Conservation (phyloP, 495 filamentous ascomycete genomes). For the Talaromyces thailandensis region DNA sequence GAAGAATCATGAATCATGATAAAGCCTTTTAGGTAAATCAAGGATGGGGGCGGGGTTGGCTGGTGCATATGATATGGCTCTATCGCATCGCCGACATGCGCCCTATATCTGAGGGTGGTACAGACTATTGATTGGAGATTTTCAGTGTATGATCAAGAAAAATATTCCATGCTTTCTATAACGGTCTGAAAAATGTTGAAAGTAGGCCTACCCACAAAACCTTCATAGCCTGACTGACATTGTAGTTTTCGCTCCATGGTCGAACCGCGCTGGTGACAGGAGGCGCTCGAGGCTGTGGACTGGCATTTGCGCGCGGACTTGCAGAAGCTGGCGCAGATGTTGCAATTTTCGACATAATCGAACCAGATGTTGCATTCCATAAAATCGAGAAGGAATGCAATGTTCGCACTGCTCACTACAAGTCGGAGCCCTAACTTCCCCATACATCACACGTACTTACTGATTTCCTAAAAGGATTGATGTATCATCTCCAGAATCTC, state of each 20-base stretch:
- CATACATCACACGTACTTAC: constrained; percentile 43
- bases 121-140: background rate
- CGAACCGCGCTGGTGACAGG: constrained; percentile 77
- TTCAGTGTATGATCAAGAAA: background rate
- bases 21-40: background rate
- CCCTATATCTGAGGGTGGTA: background rate
- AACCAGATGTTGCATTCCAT: constrained; percentile 18
- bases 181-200: constrained; percentile 11
- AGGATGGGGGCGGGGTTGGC: background rate
- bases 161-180: background rate
- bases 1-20: background rate
- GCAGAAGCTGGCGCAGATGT: constrained; percentile 82
- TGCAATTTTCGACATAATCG: constrained; percentile 50
- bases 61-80: background rate
- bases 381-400: constrained; percentile 22
- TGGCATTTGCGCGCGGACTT: constrained; percentile 65
- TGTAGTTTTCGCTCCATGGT: constrained; percentile 31
- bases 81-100: background rate
- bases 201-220: constrained; percentile 7
- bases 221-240: constrained; percentile 7
- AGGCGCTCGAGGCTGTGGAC: constrained; percentile 72
- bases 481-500: constrained; percentile 48
- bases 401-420: constrained; percentile 30
- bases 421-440: constrained; percentile 46
- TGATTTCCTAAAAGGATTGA: constrained; percentile 37